Percentiles rank a stretch among this genome's conserved stretches.
phyloP scores from a whole-genome alignment of 345 rosid species.

The Ricinus communis region DNA sequence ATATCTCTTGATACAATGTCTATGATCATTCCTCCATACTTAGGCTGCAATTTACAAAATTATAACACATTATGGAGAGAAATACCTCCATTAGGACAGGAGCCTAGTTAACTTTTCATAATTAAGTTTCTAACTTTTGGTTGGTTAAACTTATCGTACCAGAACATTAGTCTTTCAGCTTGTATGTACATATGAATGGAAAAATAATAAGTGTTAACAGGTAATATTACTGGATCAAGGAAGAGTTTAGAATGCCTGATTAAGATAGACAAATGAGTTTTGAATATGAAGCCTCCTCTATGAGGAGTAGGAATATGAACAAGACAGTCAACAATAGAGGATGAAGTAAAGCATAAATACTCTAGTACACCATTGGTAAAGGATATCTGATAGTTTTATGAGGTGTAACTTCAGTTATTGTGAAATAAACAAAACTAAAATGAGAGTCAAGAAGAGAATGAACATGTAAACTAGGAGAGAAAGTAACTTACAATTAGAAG shows the following conservation, averaged over 20 bases:
- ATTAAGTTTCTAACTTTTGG: background rate
- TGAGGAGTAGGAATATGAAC: background rate
- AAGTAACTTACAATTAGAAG: conserved; percentile 56
- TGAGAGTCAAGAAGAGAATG: background rate
- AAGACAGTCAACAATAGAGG: background rate
- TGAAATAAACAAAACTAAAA: background rate
- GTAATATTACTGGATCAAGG: background rate
- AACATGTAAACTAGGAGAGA: background rate
- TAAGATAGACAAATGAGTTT: background rate
- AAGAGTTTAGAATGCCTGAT: background rate
- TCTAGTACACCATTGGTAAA: background rate
- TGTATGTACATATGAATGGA: background rate
- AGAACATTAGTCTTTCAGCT: background rate
- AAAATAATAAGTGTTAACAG: background rate
- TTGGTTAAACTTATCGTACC: background rate
- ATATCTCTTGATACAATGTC: conserved; percentile 49
- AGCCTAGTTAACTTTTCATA: background rate
- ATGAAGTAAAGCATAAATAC: background rate
- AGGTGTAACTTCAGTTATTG: background rate
- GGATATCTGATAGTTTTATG: background rate
- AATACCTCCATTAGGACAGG: background rate
- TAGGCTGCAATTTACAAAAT: conserved; percentile 39
- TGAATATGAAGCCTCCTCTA: background rate
- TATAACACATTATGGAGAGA: background rate
- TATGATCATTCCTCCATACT: conserved; percentile 46